Conservation (phyloP, 2,329 filamentous ascomycete genomes). For the Sarocladium brachiariae region DNA sequence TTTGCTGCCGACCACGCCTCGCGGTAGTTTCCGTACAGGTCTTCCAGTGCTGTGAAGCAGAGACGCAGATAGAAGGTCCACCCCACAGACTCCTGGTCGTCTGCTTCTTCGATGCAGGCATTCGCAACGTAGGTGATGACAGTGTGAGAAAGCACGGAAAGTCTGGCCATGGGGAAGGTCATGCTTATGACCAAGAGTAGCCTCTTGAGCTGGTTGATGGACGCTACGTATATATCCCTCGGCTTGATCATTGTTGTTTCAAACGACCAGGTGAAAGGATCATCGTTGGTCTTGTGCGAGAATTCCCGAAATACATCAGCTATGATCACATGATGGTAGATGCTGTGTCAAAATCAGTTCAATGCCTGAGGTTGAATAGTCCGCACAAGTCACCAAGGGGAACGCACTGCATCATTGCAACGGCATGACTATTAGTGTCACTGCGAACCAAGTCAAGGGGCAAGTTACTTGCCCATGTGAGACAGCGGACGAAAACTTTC, state of each 20-base stretch:
- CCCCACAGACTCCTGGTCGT: background rate
- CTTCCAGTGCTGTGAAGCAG: background rate
- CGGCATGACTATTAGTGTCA: background rate
- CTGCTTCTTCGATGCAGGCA: background rate
- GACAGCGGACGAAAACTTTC: background rate
- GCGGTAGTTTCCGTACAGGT: background rate
- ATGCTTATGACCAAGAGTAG: background rate
- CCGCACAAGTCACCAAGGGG: too few species aligned
- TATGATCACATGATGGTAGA: background rate
- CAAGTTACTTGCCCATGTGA: background rate
- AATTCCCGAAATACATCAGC: background rate
- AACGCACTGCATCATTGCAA: conserved; percentile 1
- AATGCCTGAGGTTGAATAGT: background rate
- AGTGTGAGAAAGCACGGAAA: background rate
- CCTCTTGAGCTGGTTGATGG: background rate
- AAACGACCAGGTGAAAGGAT: background rate
- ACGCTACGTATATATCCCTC: background rate
- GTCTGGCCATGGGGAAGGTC: background rate
- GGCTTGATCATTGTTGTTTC: background rate
- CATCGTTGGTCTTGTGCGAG: background rate
- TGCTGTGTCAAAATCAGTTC: too few species aligned
- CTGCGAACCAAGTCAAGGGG: background rate
- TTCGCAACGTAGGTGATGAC: background rate
- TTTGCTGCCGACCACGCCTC: background rate
- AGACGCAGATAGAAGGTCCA: background rate